Evolutionary conservation across 1,284 basidiomycete genomes (phyloP).

Genomic region (Puccinia coronata): DNA sequence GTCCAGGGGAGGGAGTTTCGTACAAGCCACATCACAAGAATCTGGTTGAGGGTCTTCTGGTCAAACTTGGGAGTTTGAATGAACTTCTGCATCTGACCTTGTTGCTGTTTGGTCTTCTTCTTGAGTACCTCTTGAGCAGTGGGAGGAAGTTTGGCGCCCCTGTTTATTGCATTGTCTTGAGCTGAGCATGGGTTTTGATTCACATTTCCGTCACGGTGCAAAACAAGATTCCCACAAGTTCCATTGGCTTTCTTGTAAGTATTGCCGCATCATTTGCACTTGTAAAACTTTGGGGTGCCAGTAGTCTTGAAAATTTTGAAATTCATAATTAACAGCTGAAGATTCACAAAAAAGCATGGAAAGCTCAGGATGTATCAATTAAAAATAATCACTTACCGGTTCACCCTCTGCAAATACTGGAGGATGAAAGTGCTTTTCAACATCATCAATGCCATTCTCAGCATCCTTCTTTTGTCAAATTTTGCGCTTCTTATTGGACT

Average conservation of each 20-base stretch:
- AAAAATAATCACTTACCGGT: too few species aligned
- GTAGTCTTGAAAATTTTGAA: too few species aligned
- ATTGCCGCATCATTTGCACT: not conserved
- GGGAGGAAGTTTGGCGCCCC: not conserved
- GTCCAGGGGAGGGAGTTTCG: too few species aligned
- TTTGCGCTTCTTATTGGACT: too few species aligned
- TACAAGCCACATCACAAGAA: too few species aligned
- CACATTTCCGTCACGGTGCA: not conserved
- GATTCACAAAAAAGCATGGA: too few species aligned
- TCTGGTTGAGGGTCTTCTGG: not conserved
- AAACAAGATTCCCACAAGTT: not conserved
- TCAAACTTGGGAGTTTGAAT: not conserved
- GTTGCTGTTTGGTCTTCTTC: not conserved
- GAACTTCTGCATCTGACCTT: not conserved
- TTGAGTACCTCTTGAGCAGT: not conserved
- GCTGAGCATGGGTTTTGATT: not conserved
- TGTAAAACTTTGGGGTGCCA: not conserved
- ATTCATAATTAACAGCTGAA: too few species aligned
- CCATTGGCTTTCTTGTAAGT: constrained; percentile 1
- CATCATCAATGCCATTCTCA: not conserved
- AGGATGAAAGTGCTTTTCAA: not conserved
- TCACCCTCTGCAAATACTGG: not conserved
- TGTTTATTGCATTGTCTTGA: not conserved
- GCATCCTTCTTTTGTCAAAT: too few species aligned
- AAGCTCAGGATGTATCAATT: too few species aligned